phyloP scores from a whole-genome alignment of 208 protist species.

The Leishmania gerbilli region DNA sequence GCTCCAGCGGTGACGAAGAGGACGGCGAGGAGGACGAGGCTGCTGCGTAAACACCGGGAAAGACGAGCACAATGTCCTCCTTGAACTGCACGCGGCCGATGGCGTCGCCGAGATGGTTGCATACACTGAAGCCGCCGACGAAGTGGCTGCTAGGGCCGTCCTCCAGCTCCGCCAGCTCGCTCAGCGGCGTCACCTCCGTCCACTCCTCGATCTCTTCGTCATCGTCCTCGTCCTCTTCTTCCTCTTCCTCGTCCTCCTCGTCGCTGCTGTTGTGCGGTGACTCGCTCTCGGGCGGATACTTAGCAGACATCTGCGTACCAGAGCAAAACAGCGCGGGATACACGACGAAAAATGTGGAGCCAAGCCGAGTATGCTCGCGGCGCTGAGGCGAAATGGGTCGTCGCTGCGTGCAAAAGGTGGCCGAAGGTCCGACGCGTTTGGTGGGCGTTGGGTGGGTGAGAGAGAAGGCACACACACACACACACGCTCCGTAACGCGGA shows the following conservation, averaged over 20 bases:
- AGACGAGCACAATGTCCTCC: conserved; percentile 76
- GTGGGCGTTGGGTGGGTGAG: background rate
- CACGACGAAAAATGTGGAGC: background rate
- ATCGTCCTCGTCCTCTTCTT: conserved; percentile 76
- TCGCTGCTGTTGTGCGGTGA: conserved; percentile 41
- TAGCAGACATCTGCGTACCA: conserved; percentile 30
- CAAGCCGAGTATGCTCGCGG: background rate
- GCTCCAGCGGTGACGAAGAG: conserved; percentile 38
- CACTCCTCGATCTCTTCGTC: conserved; percentile 79
- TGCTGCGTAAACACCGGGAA: conserved; percentile 58
- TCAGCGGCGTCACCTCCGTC: conserved; percentile 57
- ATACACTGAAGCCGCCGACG: conserved; percentile 76
- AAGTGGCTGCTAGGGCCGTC: conserved; percentile 82
- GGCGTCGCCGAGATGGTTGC: conserved; percentile 51
- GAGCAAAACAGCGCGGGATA: background rate
- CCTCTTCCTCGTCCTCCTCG: conserved; percentile 74
- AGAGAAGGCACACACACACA: background rate
- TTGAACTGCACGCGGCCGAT: conserved; percentile 52
- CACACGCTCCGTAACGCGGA: background rate
- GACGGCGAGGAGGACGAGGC: background rate
- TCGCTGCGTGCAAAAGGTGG: background rate
- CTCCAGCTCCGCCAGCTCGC: conserved; percentile 51
- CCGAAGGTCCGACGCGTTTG: background rate
- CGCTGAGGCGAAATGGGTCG: background rate
- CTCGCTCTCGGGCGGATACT: conserved; percentile 39